Percentiles rank a stretch among this genome's conserved stretches.
These are phyloP conservation scores for Solanum corneliomulleri DNA, from an alignment of 257 asterid species.

Conservation along the genomic window DNA sequence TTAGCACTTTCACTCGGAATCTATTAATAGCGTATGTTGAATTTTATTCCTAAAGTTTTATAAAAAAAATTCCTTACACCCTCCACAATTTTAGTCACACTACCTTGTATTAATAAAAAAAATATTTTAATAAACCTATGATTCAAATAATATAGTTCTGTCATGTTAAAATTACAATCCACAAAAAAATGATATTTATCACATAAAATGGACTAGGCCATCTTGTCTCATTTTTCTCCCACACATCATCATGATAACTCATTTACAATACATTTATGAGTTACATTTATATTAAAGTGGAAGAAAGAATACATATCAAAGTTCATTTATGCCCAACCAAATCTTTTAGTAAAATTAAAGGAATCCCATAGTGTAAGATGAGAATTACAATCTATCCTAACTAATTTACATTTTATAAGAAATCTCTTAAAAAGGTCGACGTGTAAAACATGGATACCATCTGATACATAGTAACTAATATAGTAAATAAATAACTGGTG, in stretches of 20 bases:
- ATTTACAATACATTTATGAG: background rate
- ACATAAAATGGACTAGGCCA: background rate
- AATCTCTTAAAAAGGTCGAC: no score
- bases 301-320: background rate
- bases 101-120: no score
- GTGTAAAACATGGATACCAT: rapidly evolving
- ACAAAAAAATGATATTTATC: no score
- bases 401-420: no score
- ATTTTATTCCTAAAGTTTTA: background rate
- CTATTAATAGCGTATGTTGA: background rate
- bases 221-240: background rate
- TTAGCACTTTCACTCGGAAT: background rate
- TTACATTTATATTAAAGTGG: background rate
- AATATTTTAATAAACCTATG: background rate
- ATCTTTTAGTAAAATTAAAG: no score
- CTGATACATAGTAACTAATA: no score
- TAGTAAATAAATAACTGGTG: no score
- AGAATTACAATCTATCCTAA: no score
- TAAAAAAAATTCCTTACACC: background rate
- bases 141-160: background rate
- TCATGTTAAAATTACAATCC: no score
- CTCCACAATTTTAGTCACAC: background rate
- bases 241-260: background rate
- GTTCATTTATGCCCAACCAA: no score
- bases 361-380: no score